Evolutionary conservation across 306 rosid species (phyloP), one percentile per base, ranked within the genome.

Genomic region (Prunus padus): DNA sequence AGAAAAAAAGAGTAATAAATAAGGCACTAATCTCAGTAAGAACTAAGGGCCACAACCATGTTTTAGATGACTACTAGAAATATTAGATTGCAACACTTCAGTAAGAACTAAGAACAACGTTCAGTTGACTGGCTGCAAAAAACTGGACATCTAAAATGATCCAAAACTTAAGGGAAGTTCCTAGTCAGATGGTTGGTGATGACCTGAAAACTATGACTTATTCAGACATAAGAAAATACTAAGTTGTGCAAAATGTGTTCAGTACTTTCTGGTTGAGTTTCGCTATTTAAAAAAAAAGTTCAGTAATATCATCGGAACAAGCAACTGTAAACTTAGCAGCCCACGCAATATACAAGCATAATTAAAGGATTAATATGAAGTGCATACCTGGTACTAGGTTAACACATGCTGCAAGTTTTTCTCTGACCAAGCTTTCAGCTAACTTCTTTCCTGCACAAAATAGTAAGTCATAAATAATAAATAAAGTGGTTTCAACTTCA

Each of bases 361-460:
- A 40, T 23, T 14, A 10, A 25, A 55, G 3, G 33, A 26, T 11
- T 44, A 59, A 44, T 3, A 30, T 31, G 64, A 72, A 83, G 59
- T n/a, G 26, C 65, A 73, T 80, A 92, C 97, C 97, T 1, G 99
- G 96, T 25, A 95, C 87, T 77, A 89, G 80, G 78, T 95, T 95
- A 19, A 92, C 97, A 83, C 97, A 95, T 51, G 99, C 99, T 40
- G 99, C 99, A 82, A 95, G 97, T 78, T 87, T 90, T 80, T 95
- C 99, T 56, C 50, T 82, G 65, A 92, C 97, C 73, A 95, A 85
- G 79, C 92, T 92, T 80, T 84, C 95, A 22, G 99, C 93, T 86
- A 95, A 83, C 73, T 92, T 92, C 86, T 88, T 92, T 67, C 99
- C 99, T 92, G 77, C 79, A 87, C 2, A 79, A 70, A 59, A 76